Evolutionary conservation across 1,284 basidiomycete genomes (phyloP), one percentile per base, ranked within the genome.

Genomic region (Pholiota adiposa): DNA sequence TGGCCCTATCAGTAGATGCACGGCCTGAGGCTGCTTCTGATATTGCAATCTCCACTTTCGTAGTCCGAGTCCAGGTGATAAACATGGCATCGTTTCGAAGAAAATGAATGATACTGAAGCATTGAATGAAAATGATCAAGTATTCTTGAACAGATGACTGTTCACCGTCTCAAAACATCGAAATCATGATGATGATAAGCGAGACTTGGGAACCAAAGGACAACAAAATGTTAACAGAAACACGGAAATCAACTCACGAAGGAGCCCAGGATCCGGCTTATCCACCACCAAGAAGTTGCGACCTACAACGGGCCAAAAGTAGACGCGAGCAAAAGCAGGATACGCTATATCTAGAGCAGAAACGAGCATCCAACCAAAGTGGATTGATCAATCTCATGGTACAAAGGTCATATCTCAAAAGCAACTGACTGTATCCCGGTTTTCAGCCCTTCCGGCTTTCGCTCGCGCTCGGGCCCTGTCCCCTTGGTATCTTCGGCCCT

Each of bases 231-330:
- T 18, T 9, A 27, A 54, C 25, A 14, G 16, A 25, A 41, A 25
- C 38, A 41, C 19, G 29, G 29, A 21, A 54, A 43, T 29, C 27
- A 2, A 54, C 53, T 54, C 53, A 54, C 53, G 27, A 46, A n/a
- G 19, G 7, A 23, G 29, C 16, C 19, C 19, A 31, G n/a, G 11
- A 50, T 50, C n/a, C 48, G 25, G 16, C 16, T 31, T 46, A 19
- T 43, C 53, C 27, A 21, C 33, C 27, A 16, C 27, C 29, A 31
- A 25, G 25, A 50, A 19, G 25, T 14, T n/a, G 36, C 16, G 23
- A 46, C 51, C 14, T 34, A 16, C 12, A 21, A 19, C 8, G 27
- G 38, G 18, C 23, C 11, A 38, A 5, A 31, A 8, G 19, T 19
- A 11, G 29, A 11, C n/a, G 38, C 53, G 41, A 12, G 12, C 25